These are phyloP conservation scores for Lodderomyces jiufengensis DNA, from an alignment of 1,139 yeast species.

Conservation along the genomic window DNA sequence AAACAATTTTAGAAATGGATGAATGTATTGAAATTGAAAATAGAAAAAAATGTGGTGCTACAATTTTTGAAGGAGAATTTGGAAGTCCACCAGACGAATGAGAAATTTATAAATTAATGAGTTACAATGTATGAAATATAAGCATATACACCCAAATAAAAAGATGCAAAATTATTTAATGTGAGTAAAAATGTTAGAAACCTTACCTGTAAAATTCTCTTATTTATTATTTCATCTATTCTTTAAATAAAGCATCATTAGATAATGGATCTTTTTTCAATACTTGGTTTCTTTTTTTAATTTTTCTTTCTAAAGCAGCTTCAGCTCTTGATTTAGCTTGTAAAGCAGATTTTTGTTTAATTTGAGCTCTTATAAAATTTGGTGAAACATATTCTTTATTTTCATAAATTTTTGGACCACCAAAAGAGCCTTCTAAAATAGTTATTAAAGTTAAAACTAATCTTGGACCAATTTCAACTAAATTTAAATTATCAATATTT, in stretches of 20 bases:
- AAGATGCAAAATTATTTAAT: not conserved
- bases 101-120: not conserved
- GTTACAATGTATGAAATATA: no score
- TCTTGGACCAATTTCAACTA: slow-evolving; percentile 97
- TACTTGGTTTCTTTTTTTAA: slow-evolving; percentile 72
- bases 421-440: slow-evolving; percentile 92
- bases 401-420: slow-evolving; percentile 97
- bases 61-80: slow-evolving; percentile 92
- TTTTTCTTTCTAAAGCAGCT: slow-evolving; percentile 72
- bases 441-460: slow-evolving; percentile 90
- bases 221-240: not conserved
- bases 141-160: not conserved
- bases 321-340: slow-evolving; percentile 78
- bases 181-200: not conserved
- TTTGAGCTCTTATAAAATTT: slow-evolving; percentile 88
- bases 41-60: slow-evolving; percentile 90
- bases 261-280: slow-evolving; percentile 81
- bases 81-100: slow-evolving; percentile 39
- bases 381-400: slow-evolving; percentile 97
- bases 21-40: slow-evolving; percentile 79
- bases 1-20: slow-evolving; percentile 57
- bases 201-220: slow-evolving; percentile 19
- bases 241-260: slow-evolving; percentile 69
- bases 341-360: slow-evolving; percentile 73
- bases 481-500: slow-evolving; percentile 51